phyloP scores from a whole-genome alignment of 768 basidiomycete species.

The Mycena venus region DNA sequence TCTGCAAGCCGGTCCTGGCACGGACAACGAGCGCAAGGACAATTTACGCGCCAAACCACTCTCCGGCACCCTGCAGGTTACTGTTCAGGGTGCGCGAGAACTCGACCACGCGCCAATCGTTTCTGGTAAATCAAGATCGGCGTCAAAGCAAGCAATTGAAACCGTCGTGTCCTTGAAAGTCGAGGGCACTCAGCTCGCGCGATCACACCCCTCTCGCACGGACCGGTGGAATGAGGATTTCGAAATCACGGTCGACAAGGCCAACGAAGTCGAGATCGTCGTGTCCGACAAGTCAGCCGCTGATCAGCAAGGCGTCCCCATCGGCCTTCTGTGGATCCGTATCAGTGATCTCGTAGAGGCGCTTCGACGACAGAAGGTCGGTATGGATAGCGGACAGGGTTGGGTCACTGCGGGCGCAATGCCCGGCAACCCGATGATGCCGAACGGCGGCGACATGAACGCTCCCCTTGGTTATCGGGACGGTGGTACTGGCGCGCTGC shows the following conservation, averaged over 20 bases:
- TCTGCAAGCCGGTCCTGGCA: constrained; percentile 60
- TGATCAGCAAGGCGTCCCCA: constrained; percentile 86
- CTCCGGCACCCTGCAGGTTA: constrained; percentile 92
- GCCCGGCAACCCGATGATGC: constrained; percentile 66
- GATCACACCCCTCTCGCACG: constrained; percentile 92
- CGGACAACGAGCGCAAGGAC: constrained; percentile 90
- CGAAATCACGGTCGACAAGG: constrained; percentile 96
- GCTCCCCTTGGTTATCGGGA: constrained; percentile 64
- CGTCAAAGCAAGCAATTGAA: constrained; percentile 85
- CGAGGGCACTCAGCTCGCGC: constrained; percentile 93
- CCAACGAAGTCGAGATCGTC: constrained; percentile 97
- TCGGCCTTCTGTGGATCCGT: constrained; percentile 95
- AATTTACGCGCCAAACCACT: constrained; percentile 94
- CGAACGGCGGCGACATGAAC: constrained; percentile 58
- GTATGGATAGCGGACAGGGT: constrained; percentile 86
- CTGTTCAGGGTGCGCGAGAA: constrained; percentile 91
- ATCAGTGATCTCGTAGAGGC: constrained; percentile 96
- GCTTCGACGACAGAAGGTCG: constrained; percentile 91
- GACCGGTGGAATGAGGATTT: constrained; percentile 99
- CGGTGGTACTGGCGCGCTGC: constrained; percentile 53
- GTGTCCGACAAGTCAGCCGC: constrained; percentile 93
- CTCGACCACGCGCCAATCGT: constrained; percentile 93
- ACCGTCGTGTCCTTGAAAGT: constrained; percentile 96
- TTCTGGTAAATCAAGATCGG: constrained; percentile 71
- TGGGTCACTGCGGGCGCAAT: constrained; percentile 98